Percentiles rank a stretch among this genome's conserved stretches.
Conservation (phyloP, 495 filamentous ascomycete species). For the Ramalina peruviana region DNA sequence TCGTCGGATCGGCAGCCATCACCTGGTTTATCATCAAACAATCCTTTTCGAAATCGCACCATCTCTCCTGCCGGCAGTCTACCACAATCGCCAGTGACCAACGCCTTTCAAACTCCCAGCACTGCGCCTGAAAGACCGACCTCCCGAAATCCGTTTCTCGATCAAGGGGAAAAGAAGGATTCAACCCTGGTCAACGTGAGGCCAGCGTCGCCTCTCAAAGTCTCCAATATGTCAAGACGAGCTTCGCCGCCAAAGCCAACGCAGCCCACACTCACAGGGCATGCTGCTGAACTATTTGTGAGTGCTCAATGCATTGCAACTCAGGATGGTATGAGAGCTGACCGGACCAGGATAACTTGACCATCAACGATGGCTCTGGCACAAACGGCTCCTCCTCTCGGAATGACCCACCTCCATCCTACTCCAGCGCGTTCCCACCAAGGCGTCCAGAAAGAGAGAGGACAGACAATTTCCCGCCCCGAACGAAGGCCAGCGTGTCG, state of each 20-base stretch:
- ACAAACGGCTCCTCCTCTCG: conserved; percentile 12
- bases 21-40: conserved; percentile 63
- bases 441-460: conserved; percentile 25
- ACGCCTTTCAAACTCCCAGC: conserved; percentile 27
- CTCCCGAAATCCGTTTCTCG: conserved; percentile 87
- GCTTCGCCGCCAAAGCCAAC: conserved; percentile 23
- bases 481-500: conserved; percentile 24
- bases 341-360: conserved; percentile 32
- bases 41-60: conserved; percentile 91
- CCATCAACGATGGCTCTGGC: conserved; percentile 30
- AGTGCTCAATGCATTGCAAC: conserved; percentile 23
- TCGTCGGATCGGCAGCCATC: not conserved
- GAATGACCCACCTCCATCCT: conserved; percentile 28
- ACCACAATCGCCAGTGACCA: conserved; percentile 29
- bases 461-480: conserved; percentile 26
- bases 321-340: not conserved
- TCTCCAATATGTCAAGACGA: conserved; percentile 42
- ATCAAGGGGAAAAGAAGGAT: conserved; percentile 39
- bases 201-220: conserved; percentile 19
- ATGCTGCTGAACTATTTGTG: conserved; percentile 84
- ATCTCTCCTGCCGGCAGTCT: conserved; percentile 45
- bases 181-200: conserved; percentile 26
- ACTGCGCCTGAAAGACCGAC: conserved; percentile 52
- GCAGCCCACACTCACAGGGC: conserved; percentile 39
- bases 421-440: conserved; percentile 22